phyloP scores from a whole-genome alignment of 768 basidiomycete genomes.

The Collybia sordida region DNA sequence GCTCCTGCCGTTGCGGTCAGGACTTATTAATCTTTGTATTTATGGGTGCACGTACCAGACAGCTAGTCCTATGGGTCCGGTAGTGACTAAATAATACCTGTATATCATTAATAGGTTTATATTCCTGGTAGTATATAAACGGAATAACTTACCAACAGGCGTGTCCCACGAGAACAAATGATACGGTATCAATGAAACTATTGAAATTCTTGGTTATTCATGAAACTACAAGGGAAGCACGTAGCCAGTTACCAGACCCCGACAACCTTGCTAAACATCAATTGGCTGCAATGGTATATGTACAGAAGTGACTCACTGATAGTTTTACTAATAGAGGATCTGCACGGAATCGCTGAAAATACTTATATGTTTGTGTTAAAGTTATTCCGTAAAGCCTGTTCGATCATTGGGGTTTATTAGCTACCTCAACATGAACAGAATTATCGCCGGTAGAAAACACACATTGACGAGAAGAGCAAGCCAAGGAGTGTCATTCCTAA shows the following conservation, averaged over 20 bases:
- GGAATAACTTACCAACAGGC: conserved; percentile 23
- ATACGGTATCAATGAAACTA: conserved; percentile 27
- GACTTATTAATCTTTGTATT: neutral
- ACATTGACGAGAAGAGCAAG: conserved; percentile 31
- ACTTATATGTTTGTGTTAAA: conserved; percentile 31
- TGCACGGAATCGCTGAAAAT: conserved; percentile 27
- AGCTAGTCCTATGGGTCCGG: conserved; percentile 13
- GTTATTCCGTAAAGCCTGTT: conserved; percentile 29
- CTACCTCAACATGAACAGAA: neutral
- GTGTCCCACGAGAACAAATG: conserved; percentile 27
- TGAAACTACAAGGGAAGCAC: neutral
- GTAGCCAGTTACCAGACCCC: conserved; percentile 22
- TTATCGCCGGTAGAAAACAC: conserved; percentile 1
- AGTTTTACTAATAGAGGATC: conserved; percentile 26
- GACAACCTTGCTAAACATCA: conserved; percentile 11
- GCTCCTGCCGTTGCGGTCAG: conserved; percentile 20
- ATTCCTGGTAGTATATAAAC: neutral
- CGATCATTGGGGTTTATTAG: neutral
- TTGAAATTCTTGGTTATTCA: neutral
- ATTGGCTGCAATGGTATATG: neutral
- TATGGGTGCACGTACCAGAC: conserved; percentile 24
- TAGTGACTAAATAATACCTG: conserved; percentile 29
- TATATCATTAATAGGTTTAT: neutral
- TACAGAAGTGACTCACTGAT: conserved; percentile 16
- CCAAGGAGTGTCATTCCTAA: conserved; percentile 34